Evolutionary conservation across 192 early-diverging fungal genomes (phyloP), one percentile per base, ranked within the genome.

Genomic region (Backusella liffmaniae): DNA sequence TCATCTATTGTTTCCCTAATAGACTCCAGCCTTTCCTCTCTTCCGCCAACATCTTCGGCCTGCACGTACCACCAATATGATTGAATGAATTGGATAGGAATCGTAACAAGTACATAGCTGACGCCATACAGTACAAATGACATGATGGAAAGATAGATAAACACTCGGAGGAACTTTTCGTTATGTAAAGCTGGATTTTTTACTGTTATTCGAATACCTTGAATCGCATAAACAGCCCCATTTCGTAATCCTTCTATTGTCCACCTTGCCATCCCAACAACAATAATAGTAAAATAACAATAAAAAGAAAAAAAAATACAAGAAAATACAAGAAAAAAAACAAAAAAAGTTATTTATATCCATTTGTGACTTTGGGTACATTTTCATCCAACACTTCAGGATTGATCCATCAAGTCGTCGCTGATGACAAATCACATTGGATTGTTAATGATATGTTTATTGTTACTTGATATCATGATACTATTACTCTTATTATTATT

Each of bases 141-240:
- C 15, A 81, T 76, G 12, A 77, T 23, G 8, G 85, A 67, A n/a
- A 88, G 73, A 26, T 81, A 82, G 42, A 83, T 66, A 41, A 86
- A 65, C 0, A 83, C 80, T 44, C 74, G 79, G 37, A 81, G 77
- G 56, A 87, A 84, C 13, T 73, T 70, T 67, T 79, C 70, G 30
- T 85, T 84, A 10, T 80, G 76, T 56, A 88, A 76, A 7, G 84
- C 71, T 2, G 87, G 87, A 62, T 88, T 85, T 16, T 74, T 79
- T 1, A 84, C 36, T 3, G 82, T 84, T 23, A 86, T 67, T n/a
- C 71, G 74, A 23, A 83, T 80, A 0, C 87, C 87, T 51, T 88
- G 68, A 6, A 88, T 23, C 3, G 84, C 87, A 66, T 84, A 77
- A 18, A 74, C 35, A 1, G 79, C 75, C 3, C 87, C 87, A 44